Conservation (phyloP, 2,329 filamentous ascomycete genomes). For the Fusarium sp. region DNA sequence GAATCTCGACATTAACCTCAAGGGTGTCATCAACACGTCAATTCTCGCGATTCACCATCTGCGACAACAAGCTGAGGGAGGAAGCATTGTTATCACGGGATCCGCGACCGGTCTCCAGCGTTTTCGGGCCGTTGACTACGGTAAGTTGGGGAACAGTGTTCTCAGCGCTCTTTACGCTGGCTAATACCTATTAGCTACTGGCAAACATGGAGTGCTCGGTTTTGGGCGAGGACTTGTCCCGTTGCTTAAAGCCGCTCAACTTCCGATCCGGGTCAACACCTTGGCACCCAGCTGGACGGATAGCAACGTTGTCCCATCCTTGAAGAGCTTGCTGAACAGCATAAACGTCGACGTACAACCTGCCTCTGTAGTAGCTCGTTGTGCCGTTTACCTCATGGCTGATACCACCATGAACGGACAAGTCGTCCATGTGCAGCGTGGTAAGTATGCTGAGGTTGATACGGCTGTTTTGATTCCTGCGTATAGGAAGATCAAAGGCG, state of each 20-base stretch:
- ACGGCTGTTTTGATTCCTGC: slow-evolving; percentile 52
- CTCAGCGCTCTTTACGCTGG: background rate
- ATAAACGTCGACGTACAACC: slow-evolving; percentile 56
- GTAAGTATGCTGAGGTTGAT: slow-evolving; percentile 64
- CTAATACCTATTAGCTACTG: slow-evolving; percentile 48
- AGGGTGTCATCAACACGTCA: slow-evolving; percentile 59
- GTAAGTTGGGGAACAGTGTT: slow-evolving; percentile 41
- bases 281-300: slow-evolving; percentile 66
- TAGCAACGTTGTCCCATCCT: slow-evolving; percentile 56
- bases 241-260: slow-evolving; percentile 46
- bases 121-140: slow-evolving; percentile 61
- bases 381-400: slow-evolving; percentile 59
- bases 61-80: slow-evolving; percentile 55
- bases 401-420: slow-evolving; percentile 60
- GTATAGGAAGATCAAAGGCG: slow-evolving; percentile 45
- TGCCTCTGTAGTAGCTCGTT: slow-evolving; percentile 57
- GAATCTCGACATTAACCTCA: slow-evolving; percentile 60
- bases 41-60: slow-evolving; percentile 62
- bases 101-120: slow-evolving; percentile 62
- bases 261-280: slow-evolving; percentile 65
- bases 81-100: slow-evolving; percentile 64
- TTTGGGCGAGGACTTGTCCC: slow-evolving; percentile 59
- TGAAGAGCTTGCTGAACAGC: slow-evolving; percentile 49
- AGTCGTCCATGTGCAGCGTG: slow-evolving; percentile 58
- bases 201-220: slow-evolving; percentile 66